These are phyloP conservation scores for Puccinellia tenuiflora DNA, from an alignment of 176 grass and related monocot genomes.

Conservation along the genomic window DNA sequence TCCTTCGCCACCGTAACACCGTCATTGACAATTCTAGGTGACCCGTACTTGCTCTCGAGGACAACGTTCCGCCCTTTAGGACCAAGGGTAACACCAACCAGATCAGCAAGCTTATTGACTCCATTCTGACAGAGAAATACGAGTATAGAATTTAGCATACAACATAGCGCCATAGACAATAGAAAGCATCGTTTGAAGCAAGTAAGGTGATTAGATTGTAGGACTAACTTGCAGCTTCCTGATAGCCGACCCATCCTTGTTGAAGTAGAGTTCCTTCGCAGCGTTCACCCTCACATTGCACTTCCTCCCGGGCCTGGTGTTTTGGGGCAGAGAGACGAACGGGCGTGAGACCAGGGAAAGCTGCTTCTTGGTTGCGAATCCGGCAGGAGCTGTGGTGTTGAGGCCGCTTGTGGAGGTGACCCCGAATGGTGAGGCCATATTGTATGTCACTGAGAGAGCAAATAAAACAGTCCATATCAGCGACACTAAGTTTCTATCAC, in stretches of 20 bases:
- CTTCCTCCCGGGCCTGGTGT: not conserved
- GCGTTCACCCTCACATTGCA: constrained; percentile 38
- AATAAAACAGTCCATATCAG: not conserved
- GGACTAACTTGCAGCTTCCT: constrained; percentile 57
- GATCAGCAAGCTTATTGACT: constrained; percentile 69
- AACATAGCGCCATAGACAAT: not conserved
- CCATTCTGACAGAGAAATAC: constrained; percentile 29
- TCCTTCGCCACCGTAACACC: not conserved
- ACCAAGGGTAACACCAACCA: constrained; percentile 67
- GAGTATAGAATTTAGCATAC: not conserved
- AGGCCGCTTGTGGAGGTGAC: not conserved
- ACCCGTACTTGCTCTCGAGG: constrained; percentile 67
- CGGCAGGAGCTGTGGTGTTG: not conserved
- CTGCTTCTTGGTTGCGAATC: not conserved
- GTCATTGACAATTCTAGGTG: constrained; percentile 41
- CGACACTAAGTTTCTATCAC: too few relatives aligned
- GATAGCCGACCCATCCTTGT: constrained; percentile 59
- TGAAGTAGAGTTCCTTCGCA: constrained; percentile 62
- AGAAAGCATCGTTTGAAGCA: not conserved
- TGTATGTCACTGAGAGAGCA: not conserved
- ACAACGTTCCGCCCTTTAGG: constrained; percentile 63
- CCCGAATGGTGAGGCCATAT: constrained; percentile 19
- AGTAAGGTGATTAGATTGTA: not conserved
- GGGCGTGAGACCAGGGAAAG: not conserved
- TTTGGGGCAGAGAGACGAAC: not conserved